phyloP scores from a whole-genome alignment of 345 rosid species.

The Murraya koenigii region DNA sequence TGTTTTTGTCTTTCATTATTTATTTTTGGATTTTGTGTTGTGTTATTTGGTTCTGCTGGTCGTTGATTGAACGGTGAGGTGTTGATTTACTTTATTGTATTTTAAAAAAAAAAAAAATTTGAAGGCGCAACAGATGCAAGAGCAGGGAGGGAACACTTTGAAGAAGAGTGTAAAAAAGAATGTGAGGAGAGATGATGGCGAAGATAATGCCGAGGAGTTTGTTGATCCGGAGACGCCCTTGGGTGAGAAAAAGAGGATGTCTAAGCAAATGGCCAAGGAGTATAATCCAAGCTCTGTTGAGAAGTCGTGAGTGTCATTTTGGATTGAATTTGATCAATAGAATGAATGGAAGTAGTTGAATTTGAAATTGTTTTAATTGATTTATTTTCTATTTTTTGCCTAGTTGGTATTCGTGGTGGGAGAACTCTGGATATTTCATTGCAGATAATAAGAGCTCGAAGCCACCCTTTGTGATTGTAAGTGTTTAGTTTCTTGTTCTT shows the following conservation, averaged over 20 bases:
- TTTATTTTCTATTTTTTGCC: slow-evolving; percentile 8
- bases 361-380: slow-evolving; percentile 4
- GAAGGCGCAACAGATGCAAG: slow-evolving; percentile 59
- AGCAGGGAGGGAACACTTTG: slow-evolving; percentile 32
- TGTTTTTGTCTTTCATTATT: neutral
- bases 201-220: slow-evolving; percentile 71
- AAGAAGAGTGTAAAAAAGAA: slow-evolving; percentile 72
- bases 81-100: neutral
- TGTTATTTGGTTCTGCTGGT: neutral
- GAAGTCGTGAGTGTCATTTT: slow-evolving; percentile 58
- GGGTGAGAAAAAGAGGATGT: slow-evolving; percentile 79
- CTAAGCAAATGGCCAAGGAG: slow-evolving; percentile 83
- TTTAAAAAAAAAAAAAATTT: neutral
- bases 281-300: slow-evolving; percentile 78
- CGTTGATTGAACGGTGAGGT: neutral
- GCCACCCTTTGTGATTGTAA: slow-evolving; percentile 76
- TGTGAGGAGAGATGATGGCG: slow-evolving; percentile 48
- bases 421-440: slow-evolving; percentile 57
- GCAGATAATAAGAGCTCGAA: slow-evolving; percentile 78
- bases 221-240: slow-evolving; percentile 68
- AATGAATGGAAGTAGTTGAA: neutral
- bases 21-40: neutral
- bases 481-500: slow-evolving; percentile 10
- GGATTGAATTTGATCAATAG: neutral
- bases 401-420: slow-evolving; percentile 99